These are phyloP conservation scores for Leccinum obscurum DNA, from an alignment of 768 basidiomycete species.

Conservation along the genomic window DNA sequence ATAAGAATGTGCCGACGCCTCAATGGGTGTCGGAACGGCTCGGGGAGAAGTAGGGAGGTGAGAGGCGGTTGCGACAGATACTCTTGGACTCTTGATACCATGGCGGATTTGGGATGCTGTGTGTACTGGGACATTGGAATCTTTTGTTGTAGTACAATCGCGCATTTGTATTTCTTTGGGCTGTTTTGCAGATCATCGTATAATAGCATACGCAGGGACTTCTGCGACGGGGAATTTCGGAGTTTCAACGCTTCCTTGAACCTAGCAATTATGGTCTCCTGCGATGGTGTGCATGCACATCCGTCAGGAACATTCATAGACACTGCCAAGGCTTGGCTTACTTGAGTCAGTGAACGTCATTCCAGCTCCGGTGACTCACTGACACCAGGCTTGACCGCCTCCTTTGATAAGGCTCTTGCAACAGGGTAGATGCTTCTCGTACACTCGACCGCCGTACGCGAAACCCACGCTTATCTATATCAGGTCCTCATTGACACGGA, in stretches of 20 bases:
- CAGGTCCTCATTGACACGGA: background rate
- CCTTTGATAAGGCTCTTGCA: conserved; percentile 11
- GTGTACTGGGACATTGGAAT: conserved; percentile 24
- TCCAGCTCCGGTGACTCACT: conserved; percentile 20
- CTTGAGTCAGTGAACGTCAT: conserved; percentile 15
- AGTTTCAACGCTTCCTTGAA: conserved; percentile 13
- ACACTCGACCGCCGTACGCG: background rate
- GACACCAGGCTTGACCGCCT: conserved; percentile 5
- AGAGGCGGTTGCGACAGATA: conserved; percentile 8
- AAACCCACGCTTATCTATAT: conserved; percentile 15
- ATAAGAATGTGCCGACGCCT: conserved; percentile 31
- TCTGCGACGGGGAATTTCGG: conserved; percentile 16
- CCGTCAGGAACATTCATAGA: conserved; percentile 10
- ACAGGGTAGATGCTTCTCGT: background rate
- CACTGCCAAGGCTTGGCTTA: background rate
- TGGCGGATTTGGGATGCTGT: conserved; percentile 14
- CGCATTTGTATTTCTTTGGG: conserved; percentile 26
- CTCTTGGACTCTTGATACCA: conserved; percentile 24
- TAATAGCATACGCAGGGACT: conserved; percentile 7
- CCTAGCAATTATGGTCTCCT: conserved; percentile 21
- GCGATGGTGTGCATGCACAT: background rate
- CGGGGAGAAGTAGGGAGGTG: conserved; percentile 23
- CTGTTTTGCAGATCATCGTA: conserved; percentile 18
- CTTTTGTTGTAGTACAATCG: conserved; percentile 10
- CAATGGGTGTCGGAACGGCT: conserved; percentile 33